Evolutionary conservation across 2,329 filamentous ascomycete species (phyloP).

Genomic region (Aspergillus intermedius): DNA sequence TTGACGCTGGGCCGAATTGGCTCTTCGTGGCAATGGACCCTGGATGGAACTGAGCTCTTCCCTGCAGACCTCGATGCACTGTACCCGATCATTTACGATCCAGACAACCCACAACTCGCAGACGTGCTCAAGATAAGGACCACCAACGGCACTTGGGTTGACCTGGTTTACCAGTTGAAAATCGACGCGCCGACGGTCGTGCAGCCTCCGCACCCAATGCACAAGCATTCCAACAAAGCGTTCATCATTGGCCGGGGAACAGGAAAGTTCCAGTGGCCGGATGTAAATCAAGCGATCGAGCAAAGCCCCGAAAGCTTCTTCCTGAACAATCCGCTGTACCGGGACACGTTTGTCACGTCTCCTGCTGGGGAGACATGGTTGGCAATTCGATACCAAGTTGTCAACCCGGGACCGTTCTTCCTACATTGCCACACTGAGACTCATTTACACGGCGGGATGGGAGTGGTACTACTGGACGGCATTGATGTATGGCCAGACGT

Average conservation of each 20-base stretch:
- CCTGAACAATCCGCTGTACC: constrained; percentile 35
- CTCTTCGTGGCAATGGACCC: constrained; percentile 25
- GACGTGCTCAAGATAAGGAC: constrained; percentile 25
- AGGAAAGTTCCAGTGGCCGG: constrained; percentile 35
- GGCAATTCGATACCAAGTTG: constrained; percentile 41
- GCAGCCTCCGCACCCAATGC: constrained; percentile 40
- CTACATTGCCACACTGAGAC: constrained; percentile 48
- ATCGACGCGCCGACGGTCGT: constrained; percentile 14
- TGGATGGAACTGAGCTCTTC: constrained; percentile 21
- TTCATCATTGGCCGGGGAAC: constrained; percentile 38
- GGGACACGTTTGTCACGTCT: constrained; percentile 37
- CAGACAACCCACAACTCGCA: constrained; percentile 26
- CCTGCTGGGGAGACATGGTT: constrained; percentile 33
- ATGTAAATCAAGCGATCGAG: constrained; percentile 35
- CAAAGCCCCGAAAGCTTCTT: constrained; percentile 40
- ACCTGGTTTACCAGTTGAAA: constrained; percentile 29
- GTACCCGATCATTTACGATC: constrained; percentile 22
- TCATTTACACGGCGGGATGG: constrained; percentile 45
- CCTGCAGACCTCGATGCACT: constrained; percentile 11
- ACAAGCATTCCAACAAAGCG: constrained; percentile 44
- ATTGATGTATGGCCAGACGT: constrained; percentile 42
- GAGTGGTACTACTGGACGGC: constrained; percentile 43
- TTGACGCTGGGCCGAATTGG: constrained; percentile 23
- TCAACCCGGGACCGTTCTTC: constrained; percentile 43
- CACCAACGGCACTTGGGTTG: constrained; percentile 34